These are phyloP conservation scores for Colletotrichum shisoi DNA, from an alignment of 2,329 filamentous ascomycete genomes.

Conservation along the genomic window DNA sequence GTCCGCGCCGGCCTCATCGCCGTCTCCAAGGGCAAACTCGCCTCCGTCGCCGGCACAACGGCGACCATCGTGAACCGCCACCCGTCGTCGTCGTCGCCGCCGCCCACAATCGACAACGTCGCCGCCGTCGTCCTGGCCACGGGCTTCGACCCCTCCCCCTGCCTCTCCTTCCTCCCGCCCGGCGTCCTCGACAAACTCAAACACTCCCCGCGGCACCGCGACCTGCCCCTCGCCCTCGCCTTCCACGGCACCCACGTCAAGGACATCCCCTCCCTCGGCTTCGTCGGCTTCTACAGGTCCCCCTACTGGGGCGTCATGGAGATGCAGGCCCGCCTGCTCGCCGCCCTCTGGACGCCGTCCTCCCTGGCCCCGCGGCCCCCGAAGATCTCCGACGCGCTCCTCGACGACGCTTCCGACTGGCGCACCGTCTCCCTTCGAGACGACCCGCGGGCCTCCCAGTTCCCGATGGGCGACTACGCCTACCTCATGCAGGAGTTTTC, in stretches of 20 bases:
- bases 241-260: slow-evolving; percentile 72
- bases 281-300: slow-evolving; percentile 84
- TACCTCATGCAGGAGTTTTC: slow-evolving; percentile 78
- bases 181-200: slow-evolving; percentile 65
- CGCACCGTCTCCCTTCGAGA: slow-evolving; percentile 60
- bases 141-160: slow-evolving; percentile 72
- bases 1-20: slow-evolving; percentile 70
- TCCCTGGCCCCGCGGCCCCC: slow-evolving; percentile 41
- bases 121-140: slow-evolving; percentile 77
- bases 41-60: slow-evolving; percentile 48
- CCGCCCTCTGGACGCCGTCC: slow-evolving; percentile 63
- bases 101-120: slow-evolving; percentile 59
- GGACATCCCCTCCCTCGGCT: slow-evolving; percentile 70
- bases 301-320: slow-evolving; percentile 90
- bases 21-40: slow-evolving; percentile 59
- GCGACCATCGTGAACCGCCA: slow-evolving; percentile 48
- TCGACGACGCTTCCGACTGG: slow-evolving; percentile 55
- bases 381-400: slow-evolving; percentile 52
- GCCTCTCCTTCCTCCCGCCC: slow-evolving; percentile 69
- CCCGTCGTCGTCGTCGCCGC: not conserved
- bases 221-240: slow-evolving; percentile 71
- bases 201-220: slow-evolving; percentile 61
- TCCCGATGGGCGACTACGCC: slow-evolving; percentile 83
- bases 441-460: slow-evolving; percentile 68
- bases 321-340: slow-evolving; percentile 78